phyloP scores from a whole-genome alignment of 1,139 yeast species.

The Hyphopichia khmerensis region DNA sequence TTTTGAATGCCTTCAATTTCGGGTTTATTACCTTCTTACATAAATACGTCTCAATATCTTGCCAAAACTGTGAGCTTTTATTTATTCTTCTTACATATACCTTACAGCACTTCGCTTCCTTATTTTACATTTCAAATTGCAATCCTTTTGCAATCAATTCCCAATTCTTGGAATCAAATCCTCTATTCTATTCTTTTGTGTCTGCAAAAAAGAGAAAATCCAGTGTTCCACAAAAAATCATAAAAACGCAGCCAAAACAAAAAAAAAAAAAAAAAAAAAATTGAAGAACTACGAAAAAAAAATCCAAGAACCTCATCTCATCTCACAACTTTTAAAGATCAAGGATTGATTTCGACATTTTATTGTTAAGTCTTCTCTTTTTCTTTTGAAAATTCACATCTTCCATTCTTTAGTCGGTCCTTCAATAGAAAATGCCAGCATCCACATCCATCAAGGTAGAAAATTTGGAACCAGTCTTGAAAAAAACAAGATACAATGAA shows the following conservation, averaged over 20 bases:
- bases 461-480: not conserved
- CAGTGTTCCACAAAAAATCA: not conserved
- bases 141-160: not conserved
- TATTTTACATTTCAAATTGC: too few relatives aligned
- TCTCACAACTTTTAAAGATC: not conserved
- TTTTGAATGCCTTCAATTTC: too few relatives aligned
- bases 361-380: too few relatives aligned
- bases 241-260: not conserved
- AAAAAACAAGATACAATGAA: not conserved
- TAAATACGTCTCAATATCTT: too few relatives aligned
- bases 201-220: not conserved
- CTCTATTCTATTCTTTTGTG: not conserved
- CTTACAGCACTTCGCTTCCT: too few relatives aligned
- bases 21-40: too few relatives aligned
- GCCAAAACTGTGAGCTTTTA: too few relatives aligned
- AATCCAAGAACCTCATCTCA: conserved; percentile 1
- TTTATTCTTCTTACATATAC: too few relatives aligned
- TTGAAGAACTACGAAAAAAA: not conserved
- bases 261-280: not conserved
- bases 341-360: not conserved
- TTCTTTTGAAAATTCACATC: too few relatives aligned
- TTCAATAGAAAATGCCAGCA: not conserved
- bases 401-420: not conserved
- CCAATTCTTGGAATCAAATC: not conserved
- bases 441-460: not conserved